Percentiles rank a stretch among this genome's conserved stretches.
Conservation (phyloP, 1,284 basidiomycete species). For the Boletus sp. region DNA sequence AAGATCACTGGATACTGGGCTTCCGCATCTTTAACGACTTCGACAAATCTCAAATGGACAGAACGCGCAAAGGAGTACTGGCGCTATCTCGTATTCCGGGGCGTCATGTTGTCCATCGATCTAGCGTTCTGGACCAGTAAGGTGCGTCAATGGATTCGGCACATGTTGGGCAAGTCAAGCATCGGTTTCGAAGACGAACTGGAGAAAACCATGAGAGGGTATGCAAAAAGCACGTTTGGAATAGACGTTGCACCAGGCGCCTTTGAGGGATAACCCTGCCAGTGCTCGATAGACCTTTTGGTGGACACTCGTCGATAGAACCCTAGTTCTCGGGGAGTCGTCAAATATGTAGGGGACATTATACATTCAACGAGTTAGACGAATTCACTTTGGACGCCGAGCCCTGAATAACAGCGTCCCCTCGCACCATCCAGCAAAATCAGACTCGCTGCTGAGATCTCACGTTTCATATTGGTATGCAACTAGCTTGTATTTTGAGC, state of each 20-base stretch:
- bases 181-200: slow-evolving; percentile 62
- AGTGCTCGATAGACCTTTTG: not conserved
- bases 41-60: slow-evolving; percentile 36
- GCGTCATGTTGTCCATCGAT: slow-evolving; percentile 53
- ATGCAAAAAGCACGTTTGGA: slow-evolving; percentile 58
- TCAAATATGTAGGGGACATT: no score
- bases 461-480: no score
- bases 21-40: slow-evolving; percentile 49
- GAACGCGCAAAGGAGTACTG: slow-evolving; percentile 45
- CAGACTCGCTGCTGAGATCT: no score
- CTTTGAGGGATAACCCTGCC: slow-evolving; percentile 37
- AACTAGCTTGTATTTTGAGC: not conserved
- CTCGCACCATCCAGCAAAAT: no score
- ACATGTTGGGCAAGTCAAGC: slow-evolving; percentile 31
- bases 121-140: slow-evolving; percentile 54
- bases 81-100: slow-evolving; percentile 51
- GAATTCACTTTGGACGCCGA: no score
- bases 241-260: slow-evolving; percentile 45
- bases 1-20: slow-evolving; percentile 78
- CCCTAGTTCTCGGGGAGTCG: not conserved
- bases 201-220: slow-evolving; percentile 53
- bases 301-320: not conserved
- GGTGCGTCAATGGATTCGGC: slow-evolving; percentile 44
- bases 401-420: no score
- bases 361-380: not conserved